A percentile compares a stretch with the other conserved stretches of the same genome.
phyloP scores from a whole-genome alignment of 139 green algal genomes.

The Chlorella sp. region DNA sequence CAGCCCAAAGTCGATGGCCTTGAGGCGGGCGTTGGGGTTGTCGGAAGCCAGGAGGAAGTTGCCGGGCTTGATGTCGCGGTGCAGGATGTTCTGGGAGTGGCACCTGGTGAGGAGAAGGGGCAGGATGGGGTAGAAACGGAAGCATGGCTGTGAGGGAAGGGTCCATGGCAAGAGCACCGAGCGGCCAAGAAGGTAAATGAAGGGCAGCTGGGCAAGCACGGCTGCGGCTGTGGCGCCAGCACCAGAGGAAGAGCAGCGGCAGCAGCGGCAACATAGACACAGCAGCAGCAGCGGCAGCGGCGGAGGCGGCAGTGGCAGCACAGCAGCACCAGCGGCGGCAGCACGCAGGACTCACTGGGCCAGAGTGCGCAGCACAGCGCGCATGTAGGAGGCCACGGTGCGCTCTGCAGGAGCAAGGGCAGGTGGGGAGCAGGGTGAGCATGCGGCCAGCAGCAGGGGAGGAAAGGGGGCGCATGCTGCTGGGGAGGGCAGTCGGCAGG shows the following conservation, averaged over 20 bases:
- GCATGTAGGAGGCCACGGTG: slow-evolving; percentile 59
- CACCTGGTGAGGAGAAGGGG: slow-evolving; percentile 58
- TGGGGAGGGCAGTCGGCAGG: background rate
- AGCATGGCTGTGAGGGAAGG: background rate
- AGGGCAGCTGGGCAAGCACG: too few relatives aligned
- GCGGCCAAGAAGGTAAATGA: background rate
- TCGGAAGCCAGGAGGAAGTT: slow-evolving; percentile 93
- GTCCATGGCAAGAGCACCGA: too few relatives aligned
- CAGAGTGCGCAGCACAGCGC: slow-evolving; percentile 55
- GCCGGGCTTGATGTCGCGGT: slow-evolving; percentile 86
- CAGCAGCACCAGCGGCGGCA: too few relatives aligned
- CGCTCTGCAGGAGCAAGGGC: background rate
- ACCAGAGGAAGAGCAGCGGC: background rate
- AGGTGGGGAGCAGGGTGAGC: background rate
- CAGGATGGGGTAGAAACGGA: slow-evolving; percentile 52
- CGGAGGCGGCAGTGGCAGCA: too few relatives aligned
- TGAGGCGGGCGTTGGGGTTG: slow-evolving; percentile 72
- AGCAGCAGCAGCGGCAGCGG: background rate
- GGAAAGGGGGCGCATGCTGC: too few relatives aligned
- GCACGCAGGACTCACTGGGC: slow-evolving; percentile 41
- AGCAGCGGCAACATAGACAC: background rate
- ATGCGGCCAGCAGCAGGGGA: background rate
- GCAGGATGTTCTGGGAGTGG: slow-evolving; percentile 71
- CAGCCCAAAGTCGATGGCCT: slow-evolving; percentile 96
- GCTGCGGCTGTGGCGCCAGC: background rate